Evolutionary conservation across 257 asterid species (phyloP), one percentile per base, ranked within the genome.

Genomic region (Catharanthus roseus): DNA sequence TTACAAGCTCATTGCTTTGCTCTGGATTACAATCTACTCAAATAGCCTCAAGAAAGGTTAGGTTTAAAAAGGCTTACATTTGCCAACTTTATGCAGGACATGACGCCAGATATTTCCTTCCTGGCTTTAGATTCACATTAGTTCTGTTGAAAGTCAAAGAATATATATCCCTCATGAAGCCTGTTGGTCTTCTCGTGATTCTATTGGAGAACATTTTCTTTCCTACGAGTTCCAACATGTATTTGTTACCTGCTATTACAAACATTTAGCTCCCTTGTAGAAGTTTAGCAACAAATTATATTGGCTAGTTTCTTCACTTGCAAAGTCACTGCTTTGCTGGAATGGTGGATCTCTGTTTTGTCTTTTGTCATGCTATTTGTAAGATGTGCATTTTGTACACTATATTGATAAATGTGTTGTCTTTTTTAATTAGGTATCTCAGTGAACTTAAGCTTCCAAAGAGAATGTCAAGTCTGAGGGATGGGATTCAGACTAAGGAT

Each of bases 371-470:
- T 24, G 54, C 41, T 51, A 62, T 42, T 11, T 6, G 15, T 34
- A 47, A 33, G 58, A 16, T 18, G 12, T 19, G 50, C 10, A 53
- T 71, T 51, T 64, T 26, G 75, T 64, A 49, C 41, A 39, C 23
- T 63, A 63, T 72, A 44, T 57, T 56, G 45, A 67, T 72, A 60
- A 10, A 74, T 49, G 65, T 76, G 63, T 65, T 70, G 67, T n/a
- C 65, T 44, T 29, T 51, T 67, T 77, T 64, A 68, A 66, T 79
- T 83, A 95, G 99, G 85, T 95, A 86, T 87, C 90, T 95, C 75
- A 87, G 89, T 44, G 93, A 89, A 73, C 93, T 81, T 72, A 87
- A 83, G 86, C 91, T 88, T 49, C 95, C 99, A 19, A 77, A 80
- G 82, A 82, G 81, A 84, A 95, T 95, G 99, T 65, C 79, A 77